Base-by-base conservation (phyloP, 306 rosid genomes). In the Cucumis melo region DNA sequence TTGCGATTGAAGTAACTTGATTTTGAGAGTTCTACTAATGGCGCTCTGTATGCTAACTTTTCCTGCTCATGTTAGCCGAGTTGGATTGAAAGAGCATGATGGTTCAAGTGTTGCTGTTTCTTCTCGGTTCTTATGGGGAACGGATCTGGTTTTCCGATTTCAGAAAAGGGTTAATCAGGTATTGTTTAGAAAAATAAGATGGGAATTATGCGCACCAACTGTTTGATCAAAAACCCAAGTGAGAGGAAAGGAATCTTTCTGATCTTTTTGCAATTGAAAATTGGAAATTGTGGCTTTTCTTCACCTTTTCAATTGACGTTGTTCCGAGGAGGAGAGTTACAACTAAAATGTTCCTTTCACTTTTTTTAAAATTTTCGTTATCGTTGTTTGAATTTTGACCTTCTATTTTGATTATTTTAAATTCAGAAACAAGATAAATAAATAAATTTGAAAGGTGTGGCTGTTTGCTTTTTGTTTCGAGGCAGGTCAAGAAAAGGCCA, bases 41-140 rank as follows among this genome's bases (percentile, higher is more conserved):
- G 99, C 95, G 77, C 88, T 92, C 53, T 87, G 80, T 54, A 70
- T 93, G 78, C 87, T 87, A 61, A 77, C 92, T 6, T 86, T 83
- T 74, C 88, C 89, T 77, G 66, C 83, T 16, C 82, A 75, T 67
- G 34, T 88, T n/a, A 82, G 48, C 86, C 78, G 78, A 64, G 76
- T 78, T 5, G 59, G 83, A 36, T 59, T 83, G 17, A 79, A 82
- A 32, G 81, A 84, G 59, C 75, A 80, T 54, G 82, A 77, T 10
- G 84, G 80, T 27, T 73, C 71, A 2, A 70, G 75, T 57, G 21
- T 39, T 17, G 21, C 44, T 17, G 48, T 85, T 81, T 81, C 81
- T n/a, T 83, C 84, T 64, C 86, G 73, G 67, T 84, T 86, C 79
- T 81, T 78, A 34, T n/a, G 79, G 81, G 79, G 83, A 20, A 8